These are phyloP conservation scores for Chlamydomonas sp. DNA, from an alignment of 139 green algal species.

Conservation along the genomic window DNA sequence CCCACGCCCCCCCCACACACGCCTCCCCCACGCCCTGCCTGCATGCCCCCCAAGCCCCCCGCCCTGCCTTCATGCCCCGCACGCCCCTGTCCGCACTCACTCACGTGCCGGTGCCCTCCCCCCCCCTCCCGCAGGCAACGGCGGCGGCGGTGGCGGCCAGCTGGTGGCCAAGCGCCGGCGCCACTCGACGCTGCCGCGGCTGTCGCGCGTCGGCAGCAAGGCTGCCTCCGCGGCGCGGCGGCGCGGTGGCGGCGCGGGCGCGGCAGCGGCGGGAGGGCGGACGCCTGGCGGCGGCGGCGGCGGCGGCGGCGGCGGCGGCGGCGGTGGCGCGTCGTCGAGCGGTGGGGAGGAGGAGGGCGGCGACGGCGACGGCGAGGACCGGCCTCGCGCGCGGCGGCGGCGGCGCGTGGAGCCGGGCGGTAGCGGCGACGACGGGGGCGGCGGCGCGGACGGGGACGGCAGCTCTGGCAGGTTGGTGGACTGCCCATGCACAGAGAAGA, in stretches of 20 bases:
- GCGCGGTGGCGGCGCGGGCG: not conserved
- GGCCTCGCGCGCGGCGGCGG: not conserved
- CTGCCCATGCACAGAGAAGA: not conserved
- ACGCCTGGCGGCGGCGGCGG: not conserved
- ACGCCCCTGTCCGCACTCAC: too few relatives aligned
- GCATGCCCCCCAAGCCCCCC: too few relatives aligned
- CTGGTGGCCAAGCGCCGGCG: not conserved
- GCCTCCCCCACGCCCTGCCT: too few relatives aligned
- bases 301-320: not conserved
- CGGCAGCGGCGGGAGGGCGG: not conserved
- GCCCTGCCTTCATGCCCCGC: too few relatives aligned
- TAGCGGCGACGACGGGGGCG: not conserved
- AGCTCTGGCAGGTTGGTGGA: conserved; percentile 53
- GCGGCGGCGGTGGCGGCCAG: too few relatives aligned
- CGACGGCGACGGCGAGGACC: conserved; percentile 4
- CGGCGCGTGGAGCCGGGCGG: not conserved
- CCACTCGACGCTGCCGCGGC: not conserved
- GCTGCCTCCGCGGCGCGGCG: not conserved
- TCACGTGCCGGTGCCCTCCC: not conserved
- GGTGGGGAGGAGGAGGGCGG: not conserved
- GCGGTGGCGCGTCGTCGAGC: not conserved
- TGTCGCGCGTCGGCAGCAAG: not conserved
- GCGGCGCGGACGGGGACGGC: conserved; percentile 43
- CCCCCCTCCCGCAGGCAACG: not conserved
- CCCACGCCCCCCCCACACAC: too few relatives aligned